Base-by-base conservation (phyloP, 495 filamentous ascomycete genomes). In the Annulohypoxylon bovei region DNA sequence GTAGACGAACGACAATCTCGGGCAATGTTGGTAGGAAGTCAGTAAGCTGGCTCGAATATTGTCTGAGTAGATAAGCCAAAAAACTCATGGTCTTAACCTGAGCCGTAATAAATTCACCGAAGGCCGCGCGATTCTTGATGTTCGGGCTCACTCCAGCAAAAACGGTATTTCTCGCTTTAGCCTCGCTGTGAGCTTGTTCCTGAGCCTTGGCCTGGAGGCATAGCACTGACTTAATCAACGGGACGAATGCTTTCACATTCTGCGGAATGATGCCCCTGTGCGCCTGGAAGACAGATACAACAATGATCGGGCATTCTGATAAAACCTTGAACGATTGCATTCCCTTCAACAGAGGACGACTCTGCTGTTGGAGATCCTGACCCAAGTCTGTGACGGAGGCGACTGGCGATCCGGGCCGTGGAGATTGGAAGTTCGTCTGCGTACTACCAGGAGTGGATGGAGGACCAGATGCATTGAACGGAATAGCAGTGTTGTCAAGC, bases 1-100 rank as follows among this genome's bases (percentile, higher is more conserved):
- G 81, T 53, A 99, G 81, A 5, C 96, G 89, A 16, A 99, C 93
- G 0, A 97, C 93, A 33, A 98, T 95, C 28, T 92, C 90, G 2
- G 96, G 96, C 11, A 99, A 83, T 1, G 88, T 90, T 0, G 91
- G 91, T 52, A 99, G 81, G 74, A 98, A 99, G 72, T 98, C 96
- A 11, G 89, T 87, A 0, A 99, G 84, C 62, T 97, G 92, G 40
- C 92, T 88, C 16, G 93, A 89, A 77, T 97, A 97, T 39, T 94
- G 89, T 23, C 96, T 86, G 25, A 99, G 85, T 4, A 99, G 82
- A 78, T 98, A 99, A 0, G 96, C 96, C 69, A 99, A 79, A 74
- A 99, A 99, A 70, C 93, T 97, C 96, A 99, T 98, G 0, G 95
- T 98, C 85, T 99, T 99, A 44, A 99, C 95, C 79, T 99, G 96